These are phyloP conservation scores for Pestalotiopsis sp. DNA, from an alignment of 2,329 filamentous ascomycete species.

Conservation along the genomic window DNA sequence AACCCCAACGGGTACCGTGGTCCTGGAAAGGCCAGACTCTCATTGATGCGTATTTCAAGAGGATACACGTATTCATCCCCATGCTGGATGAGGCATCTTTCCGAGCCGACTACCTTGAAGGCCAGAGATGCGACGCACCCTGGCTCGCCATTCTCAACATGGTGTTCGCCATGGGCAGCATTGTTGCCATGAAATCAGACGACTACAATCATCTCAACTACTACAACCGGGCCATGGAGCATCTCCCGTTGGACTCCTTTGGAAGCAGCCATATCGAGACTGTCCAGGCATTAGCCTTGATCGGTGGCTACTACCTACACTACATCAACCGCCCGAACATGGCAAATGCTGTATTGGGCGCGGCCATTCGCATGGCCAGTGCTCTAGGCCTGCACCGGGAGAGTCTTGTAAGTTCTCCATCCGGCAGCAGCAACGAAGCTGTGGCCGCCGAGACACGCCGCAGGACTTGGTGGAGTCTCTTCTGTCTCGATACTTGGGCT, in stretches of 20 bases:
- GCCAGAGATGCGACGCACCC: slow-evolving; percentile 63
- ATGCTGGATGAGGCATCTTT: slow-evolving; percentile 74
- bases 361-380: slow-evolving; percentile 72
- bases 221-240: slow-evolving; percentile 66
- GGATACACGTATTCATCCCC: slow-evolving; percentile 70
- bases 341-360: slow-evolving; percentile 71
- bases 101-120: slow-evolving; percentile 63
- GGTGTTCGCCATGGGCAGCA: slow-evolving; percentile 74
- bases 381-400: slow-evolving; percentile 72
- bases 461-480: slow-evolving; percentile 74
- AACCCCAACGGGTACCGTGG: slow-evolving; percentile 53
- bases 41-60: slow-evolving; percentile 75
- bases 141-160: slow-evolving; percentile 76
- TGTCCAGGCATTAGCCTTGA: slow-evolving; percentile 68
- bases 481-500: slow-evolving; percentile 74
- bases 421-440: slow-evolving; percentile 40
- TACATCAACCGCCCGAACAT: slow-evolving; percentile 78
- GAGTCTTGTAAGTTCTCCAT: slow-evolving; percentile 39
- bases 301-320: slow-evolving; percentile 76
- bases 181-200: slow-evolving; percentile 64
- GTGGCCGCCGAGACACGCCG: slow-evolving; percentile 61
- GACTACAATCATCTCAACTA: slow-evolving; percentile 70
- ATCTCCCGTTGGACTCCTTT: slow-evolving; percentile 66
- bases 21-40: slow-evolving; percentile 67
- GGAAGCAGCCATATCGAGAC: slow-evolving; percentile 73